phyloP scores from a whole-genome alignment of 805 yeast species.

The Candida xiaguanensis region DNA sequence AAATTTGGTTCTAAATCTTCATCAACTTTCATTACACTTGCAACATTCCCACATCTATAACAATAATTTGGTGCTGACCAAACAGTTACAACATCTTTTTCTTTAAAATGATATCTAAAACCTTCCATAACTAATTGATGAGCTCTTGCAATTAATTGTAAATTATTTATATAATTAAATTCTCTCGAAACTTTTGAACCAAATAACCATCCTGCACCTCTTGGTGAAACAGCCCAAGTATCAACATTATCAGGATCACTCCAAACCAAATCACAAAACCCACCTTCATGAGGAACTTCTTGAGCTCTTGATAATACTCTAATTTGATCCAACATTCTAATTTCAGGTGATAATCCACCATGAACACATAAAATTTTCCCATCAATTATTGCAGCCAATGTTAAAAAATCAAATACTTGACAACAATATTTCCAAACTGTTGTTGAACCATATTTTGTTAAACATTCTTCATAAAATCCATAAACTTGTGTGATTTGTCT shows the following conservation, averaged over 20 bases:
- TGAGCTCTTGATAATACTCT: slow-evolving; percentile 93
- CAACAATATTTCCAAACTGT: slow-evolving; percentile 97
- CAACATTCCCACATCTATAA: slow-evolving; percentile 96
- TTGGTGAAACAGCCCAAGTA: slow-evolving; percentile 96
- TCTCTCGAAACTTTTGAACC: slow-evolving; percentile 93
- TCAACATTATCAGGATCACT: slow-evolving; percentile 97
- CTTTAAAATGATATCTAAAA: slow-evolving; percentile 92
- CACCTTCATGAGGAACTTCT: slow-evolving; percentile 99
- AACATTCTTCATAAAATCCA: slow-evolving; percentile 95
- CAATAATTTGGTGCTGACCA: slow-evolving; percentile 98
- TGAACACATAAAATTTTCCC: slow-evolving; percentile 94
- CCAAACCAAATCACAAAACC: slow-evolving; percentile 97
- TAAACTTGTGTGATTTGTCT: slow-evolving; percentile 98
- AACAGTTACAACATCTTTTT: slow-evolving; percentile 94
- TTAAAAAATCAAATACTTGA: slow-evolving; percentile 90
- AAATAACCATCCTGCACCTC: slow-evolving; percentile 99
- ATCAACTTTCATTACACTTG: slow-evolving; percentile 95
- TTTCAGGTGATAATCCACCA: slow-evolving; percentile 96
- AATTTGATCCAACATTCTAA: slow-evolving; percentile 94
- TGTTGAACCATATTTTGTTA: slow-evolving; percentile 88
- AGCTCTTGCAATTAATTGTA: slow-evolving; percentile 88
- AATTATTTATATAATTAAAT: slow-evolving; percentile 90
- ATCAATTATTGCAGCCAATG: slow-evolving; percentile 93
- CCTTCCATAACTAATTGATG: slow-evolving; percentile 99
- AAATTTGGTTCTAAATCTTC: slow-evolving; percentile 84